Base-by-base conservation (phyloP, 2,329 filamentous ascomycete genomes). In the Cryphonectria naterciae region DNA sequence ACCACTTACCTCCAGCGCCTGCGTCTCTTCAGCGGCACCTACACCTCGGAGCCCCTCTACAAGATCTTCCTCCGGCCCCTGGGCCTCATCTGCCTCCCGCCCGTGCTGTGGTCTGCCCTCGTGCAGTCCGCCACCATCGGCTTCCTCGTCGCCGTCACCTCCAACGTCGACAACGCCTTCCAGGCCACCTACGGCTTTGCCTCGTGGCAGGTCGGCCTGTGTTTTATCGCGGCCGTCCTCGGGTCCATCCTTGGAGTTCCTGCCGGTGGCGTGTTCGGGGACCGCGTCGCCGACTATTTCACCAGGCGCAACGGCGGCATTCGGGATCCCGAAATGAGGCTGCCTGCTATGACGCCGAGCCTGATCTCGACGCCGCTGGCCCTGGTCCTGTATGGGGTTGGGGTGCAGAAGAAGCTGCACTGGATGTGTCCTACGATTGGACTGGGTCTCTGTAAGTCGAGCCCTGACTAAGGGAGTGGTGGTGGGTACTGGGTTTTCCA, bases 271-370 rank as follows among this genome's bases (percentile, higher is more conserved):
- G 77, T 80, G 41, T 74, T 85, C 0, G 83, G 82, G 2, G 84
- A 89, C 74, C 81, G 79, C 76, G 77, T 84, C 11, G 84, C 85
- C 25, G 84, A 86, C 65, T 81, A 79, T 68, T 79, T 86, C 32
- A 89, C 88, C 0, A 80, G 78, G 67, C 80, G 81, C 39, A 90
- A 89, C 74, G 81, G 83, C 4, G 88, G 88, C 6, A 81, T 89
- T 28, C 81, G 87, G n/a, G 84, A 88, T 65, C 86, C 88, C 0
- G 87, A 89, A 75, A 89, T 89, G 87, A 81, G 88, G n/a, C 77
- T 90, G 6, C 86, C 86, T 1, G 84, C 85, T 5, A 82, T 89
- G 25, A 76, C 82, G 15, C 80, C 86, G 0, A 87, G 85, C 74
- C 77, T 86, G 74, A 77, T 88, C 39, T 83, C 86, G 19, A 84